These are phyloP conservation scores for Hypsizygus marmoreus DNA, from an alignment of 768 basidiomycete species.

Conservation along the genomic window DNA sequence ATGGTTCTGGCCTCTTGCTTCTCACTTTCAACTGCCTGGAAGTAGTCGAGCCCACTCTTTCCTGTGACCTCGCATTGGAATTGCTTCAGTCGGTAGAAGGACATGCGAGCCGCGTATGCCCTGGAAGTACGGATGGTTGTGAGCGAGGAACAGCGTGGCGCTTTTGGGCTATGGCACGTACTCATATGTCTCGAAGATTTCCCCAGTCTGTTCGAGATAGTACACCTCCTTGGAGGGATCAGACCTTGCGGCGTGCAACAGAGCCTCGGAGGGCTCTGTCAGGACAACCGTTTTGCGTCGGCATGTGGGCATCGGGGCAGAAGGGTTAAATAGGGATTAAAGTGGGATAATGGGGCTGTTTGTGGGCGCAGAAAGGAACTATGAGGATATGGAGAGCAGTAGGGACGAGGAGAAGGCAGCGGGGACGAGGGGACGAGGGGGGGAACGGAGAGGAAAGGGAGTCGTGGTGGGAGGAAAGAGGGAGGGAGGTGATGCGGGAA, in stretches of 20 bases:
- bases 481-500: constrained; percentile 51
- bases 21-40: constrained; percentile 91
- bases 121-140: constrained; percentile 29
- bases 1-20: constrained; percentile 85
- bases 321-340: constrained; percentile 19
- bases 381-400: constrained; percentile 12
- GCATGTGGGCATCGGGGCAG: constrained; percentile 74
- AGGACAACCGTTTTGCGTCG: constrained; percentile 89
- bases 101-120: constrained; percentile 88
- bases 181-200: constrained; percentile 98
- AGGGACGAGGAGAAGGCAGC: constrained; percentile 15
- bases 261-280: constrained; percentile 74
- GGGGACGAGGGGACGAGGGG: constrained; percentile 16
- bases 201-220: constrained; percentile 92
- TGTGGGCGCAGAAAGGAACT: constrained; percentile 17
- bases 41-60: constrained; percentile 92
- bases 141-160: constrained; percentile 24
- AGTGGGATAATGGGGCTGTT: constrained; percentile 17
- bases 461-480: constrained; percentile 32
- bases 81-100: constrained; percentile 91
- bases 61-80: constrained; percentile 98
- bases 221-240: constrained; percentile 79
- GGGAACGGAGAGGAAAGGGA: constrained; percentile 21
- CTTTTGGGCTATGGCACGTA: constrained; percentile 46
- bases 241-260: constrained; percentile 63